Base-by-base conservation (phyloP, 2,329 filamentous ascomycete genomes). In the Triangularia verruculosa region DNA sequence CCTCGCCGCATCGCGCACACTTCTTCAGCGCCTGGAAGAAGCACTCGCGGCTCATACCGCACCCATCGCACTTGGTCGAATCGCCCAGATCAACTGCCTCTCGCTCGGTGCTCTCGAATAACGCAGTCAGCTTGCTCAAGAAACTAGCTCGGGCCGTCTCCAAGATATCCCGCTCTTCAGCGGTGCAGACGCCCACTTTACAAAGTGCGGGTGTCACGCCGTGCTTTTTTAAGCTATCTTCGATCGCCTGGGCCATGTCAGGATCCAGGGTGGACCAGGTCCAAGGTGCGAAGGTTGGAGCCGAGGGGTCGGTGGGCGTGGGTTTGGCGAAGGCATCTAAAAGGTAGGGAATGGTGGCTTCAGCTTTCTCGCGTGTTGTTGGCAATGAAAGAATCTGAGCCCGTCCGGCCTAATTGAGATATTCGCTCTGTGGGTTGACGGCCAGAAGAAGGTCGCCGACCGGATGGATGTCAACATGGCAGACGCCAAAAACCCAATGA, bases 231-330 rank as follows among this genome's bases (percentile, higher is more conserved):
- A 66, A 58, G 9, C 6, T 20, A 24, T 66, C 55, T 39, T 59
- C 20, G 25, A 66, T 8, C 2, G 58, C 61, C 34, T 59, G 12
- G 1, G 61, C 64, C 43, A 64, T 43, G 8, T 61, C 58, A 1
- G 61, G 55, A 53, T 64, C 61, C 13, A 59, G 34, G n/a, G 64
- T 66, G 27, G 64, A 64, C 64, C 61, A 66, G 20, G 64, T 59
- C 61, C 61, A 59, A 28, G 64, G 64, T 27, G 58, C 61, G 11
- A 63, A 55, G 4, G 57, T 13, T 34, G 61, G 52, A 8, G 5
- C 1, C 1, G 13, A 25, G 24, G 22, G 24, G 20, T 22, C 22
- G 3, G 6, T 3, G 30, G 32, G 4, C 8, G 15, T n/a, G 22
- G 32, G 4, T 8, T 11, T n/a, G 22, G 13, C 22, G 32, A 65